Evolutionary conservation across 176 grass and related monocot species (phyloP), one percentile per base, ranked within the genome.

Genomic region (Oryza coarctata): DNA sequence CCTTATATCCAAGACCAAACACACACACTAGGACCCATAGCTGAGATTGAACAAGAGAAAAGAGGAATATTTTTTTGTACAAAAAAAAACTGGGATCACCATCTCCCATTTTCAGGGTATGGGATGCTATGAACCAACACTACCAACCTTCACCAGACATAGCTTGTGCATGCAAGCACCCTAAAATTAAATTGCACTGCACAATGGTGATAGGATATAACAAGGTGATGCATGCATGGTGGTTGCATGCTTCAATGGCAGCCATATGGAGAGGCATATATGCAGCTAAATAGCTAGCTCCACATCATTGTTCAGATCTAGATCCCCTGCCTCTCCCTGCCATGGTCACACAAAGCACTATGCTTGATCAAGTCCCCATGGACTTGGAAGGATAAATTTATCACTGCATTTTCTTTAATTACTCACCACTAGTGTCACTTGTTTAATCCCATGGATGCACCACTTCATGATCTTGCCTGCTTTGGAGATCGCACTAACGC

Each of bases 401-500:
- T 26, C 9, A 27, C 9, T 11, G 23, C 3, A 14, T 47, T 12
- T 15, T 29, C 36, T 57, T 33, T 55, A 55, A 20, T 66, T 39
- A 33, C 71, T 35, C 3, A 1, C 68, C 68, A 80, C 33, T 70
- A n/a, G n/a, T n/a, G 38, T 50, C 65, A 76, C 30, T 71, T 50
- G 38, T 64, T 74, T 80, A 86, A 33, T 71, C 41, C 15, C 65
- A 9, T 23, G 39, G 70, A 60, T 13, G 41, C 78, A 28, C 38
- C 78, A n/a, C 22, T 82, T 50, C 40, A 82, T 73, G 79, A 87
- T 82, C 79, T 77, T 52, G 79, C 73, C 70, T 52, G 79, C 74
- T 52, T 64, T 71, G 52, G 73, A 38, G 26, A 60, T n/a, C n/a
- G n/a, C 55, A 60, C 55, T 11, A 47, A 39, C 47, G 34, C 9